Evolutionary conservation across 2,329 filamentous ascomycete genomes (phyloP), one percentile per base, ranked within the genome.

Genomic region (Apiospora rasikravindrae): DNA sequence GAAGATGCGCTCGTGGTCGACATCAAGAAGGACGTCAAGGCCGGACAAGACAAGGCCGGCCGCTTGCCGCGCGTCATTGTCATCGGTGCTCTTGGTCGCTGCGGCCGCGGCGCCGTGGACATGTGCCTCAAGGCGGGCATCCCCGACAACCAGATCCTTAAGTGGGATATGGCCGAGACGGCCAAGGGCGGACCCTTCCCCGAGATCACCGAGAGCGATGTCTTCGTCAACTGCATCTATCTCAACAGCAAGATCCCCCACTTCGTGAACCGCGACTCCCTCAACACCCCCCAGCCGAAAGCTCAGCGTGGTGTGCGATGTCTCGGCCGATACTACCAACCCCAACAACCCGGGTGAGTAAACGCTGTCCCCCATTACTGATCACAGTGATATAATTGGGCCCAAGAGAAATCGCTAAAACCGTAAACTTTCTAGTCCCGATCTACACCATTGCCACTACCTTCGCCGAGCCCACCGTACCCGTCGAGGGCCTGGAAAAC

Each of bases 191-290:
- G 94, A 0, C 94, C 94, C 13, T 96, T 95, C 83, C 83, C 86
- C 74, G 94, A 96, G 84, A 95, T 97, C 78, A 86, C 91, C 67
- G 89, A 94, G 82, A 88, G 86, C 73, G 91, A 94, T 78, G 92
- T 94, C 80, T 94, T 95, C 80, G 87, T 96, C 82, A 97, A 96
- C 86, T 95, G 93, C 88, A 96, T 98, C 81, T 98, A 98, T 84
- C 90, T 98, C 57, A 90, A 87, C 73, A 86, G 90, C 77, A 89
- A 92, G 81, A 95, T 96, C 76, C 93, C 94, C 37, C 92, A 93
- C 45, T 98, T 98, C 81, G 88, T 97, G 80, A 91, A 93, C 82
- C 80, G 87, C 73, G 88, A 93, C 76, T 91, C 89, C 70, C 89
- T 98, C 71, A 87, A 91, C 75, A 84, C 87, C 53, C 53, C 86